phyloP scores from a whole-genome alignment of 371 early-diverging fungal species.

The Mycotypha africana region DNA sequence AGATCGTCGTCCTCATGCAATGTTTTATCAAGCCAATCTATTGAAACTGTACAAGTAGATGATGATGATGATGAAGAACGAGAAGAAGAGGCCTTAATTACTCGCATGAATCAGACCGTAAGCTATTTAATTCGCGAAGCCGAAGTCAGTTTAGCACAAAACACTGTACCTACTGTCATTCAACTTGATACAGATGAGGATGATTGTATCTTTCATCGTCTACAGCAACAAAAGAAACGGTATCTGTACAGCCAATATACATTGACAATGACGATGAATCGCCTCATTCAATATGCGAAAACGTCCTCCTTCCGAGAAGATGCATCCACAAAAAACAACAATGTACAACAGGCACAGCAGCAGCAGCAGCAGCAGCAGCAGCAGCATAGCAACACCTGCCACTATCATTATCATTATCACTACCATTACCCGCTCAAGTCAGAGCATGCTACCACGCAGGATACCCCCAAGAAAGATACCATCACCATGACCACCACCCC shows the following conservation, averaged over 20 bases:
- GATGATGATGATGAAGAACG: slow-evolving; percentile 15
- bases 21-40: too few relatives aligned
- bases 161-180: too few relatives aligned
- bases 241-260: slow-evolving; percentile 14
- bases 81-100: too few relatives aligned
- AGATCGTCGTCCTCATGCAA: too few relatives aligned
- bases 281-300: slow-evolving; percentile 8
- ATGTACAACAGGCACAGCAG: neutral
- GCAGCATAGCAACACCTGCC: neutral
- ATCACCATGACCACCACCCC: too few relatives aligned
- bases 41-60: neutral
- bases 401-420: slow-evolving; percentile 1
- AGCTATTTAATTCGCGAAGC: slow-evolving; percentile 19
- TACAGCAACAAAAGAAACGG: slow-evolving; percentile 8
- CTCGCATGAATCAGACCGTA: slow-evolving; percentile 17
- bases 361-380: neutral
- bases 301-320: too few relatives aligned
- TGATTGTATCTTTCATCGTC: neutral
- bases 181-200: neutral
- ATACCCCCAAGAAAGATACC: too few relatives aligned
- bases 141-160: slow-evolving; percentile 4
- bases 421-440: neutral
- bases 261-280: slow-evolving; percentile 9
- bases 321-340: too few relatives aligned
- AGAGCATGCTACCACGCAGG: neutral